phyloP scores from a whole-genome alignment of 2,329 filamentous ascomycete species.

The Septoria linicola region DNA sequence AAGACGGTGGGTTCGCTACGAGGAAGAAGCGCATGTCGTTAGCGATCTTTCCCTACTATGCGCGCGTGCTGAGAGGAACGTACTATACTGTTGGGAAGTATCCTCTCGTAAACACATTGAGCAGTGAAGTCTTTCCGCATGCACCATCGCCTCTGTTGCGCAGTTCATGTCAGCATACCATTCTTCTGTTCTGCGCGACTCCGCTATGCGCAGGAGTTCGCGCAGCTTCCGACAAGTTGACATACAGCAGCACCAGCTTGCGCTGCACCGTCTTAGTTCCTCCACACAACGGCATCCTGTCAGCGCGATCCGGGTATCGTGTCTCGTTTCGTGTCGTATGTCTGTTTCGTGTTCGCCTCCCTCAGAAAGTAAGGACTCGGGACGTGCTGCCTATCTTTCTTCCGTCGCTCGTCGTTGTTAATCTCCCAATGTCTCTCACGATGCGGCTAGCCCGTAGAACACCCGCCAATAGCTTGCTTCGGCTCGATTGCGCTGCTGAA shows the following conservation, averaged over 20 bases:
- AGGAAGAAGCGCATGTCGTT: too few relatives aligned
- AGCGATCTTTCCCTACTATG: too few relatives aligned
- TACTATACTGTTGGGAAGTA: conserved; percentile 97
- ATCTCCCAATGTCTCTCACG: too few relatives aligned
- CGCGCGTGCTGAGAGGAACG: conserved; percentile 43
- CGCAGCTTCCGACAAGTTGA: conserved; percentile 34
- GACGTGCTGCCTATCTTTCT: too few relatives aligned
- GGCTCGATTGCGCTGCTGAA: not conserved
- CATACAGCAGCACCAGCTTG: conserved; percentile 91
- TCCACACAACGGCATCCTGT: conserved; percentile 50
- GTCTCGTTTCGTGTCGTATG: not conserved
- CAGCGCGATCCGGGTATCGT: too few relatives aligned
- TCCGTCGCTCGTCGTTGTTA: too few relatives aligned
- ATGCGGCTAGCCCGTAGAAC: too few relatives aligned
- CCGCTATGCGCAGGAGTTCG: too few relatives aligned
- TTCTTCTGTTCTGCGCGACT: not conserved
- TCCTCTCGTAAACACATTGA: conserved; percentile 98
- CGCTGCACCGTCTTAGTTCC: conserved; percentile 76
- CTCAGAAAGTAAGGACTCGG: too few relatives aligned
- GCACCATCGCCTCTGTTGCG: conserved; percentile 80
- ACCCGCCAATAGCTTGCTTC: too few relatives aligned
- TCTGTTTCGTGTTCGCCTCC: too few relatives aligned
- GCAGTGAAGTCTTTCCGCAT: conserved; percentile 91
- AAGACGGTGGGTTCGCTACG: conserved; percentile 87
- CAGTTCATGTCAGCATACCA: conserved; percentile 5